Evolutionary conservation across 352 stramenopile species (phyloP).

Genomic region (Phytopythium montanum): DNA sequence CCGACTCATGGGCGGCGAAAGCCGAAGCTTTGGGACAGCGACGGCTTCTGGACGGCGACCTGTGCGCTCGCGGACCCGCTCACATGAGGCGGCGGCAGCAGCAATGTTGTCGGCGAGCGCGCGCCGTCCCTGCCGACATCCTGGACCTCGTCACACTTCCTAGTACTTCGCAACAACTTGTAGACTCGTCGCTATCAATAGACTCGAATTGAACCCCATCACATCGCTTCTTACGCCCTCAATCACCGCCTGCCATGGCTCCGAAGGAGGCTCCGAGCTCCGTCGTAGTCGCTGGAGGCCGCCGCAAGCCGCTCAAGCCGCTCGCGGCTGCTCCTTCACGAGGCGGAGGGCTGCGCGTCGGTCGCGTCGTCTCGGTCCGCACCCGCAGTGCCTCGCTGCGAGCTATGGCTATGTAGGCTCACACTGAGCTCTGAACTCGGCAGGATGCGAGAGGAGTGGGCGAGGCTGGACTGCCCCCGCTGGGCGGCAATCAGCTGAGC

Average conservation of each 20-base stretch:
- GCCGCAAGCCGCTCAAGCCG: slow-evolving; percentile 6
- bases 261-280: background rate
- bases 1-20: slow-evolving; percentile 66
- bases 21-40: slow-evolving; percentile 89
- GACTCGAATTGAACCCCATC: too few relatives aligned
- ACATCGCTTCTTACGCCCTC: background rate
- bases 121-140: slow-evolving; percentile 27
- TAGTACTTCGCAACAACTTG: background rate
- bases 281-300: background rate
- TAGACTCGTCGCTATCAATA: too few relatives aligned
- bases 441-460: slow-evolving; percentile 30
- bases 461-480: background rate
- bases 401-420: background rate
- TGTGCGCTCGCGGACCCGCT: slow-evolving; percentile 32
- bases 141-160: background rate
- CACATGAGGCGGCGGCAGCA: slow-evolving; percentile 41
- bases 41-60: slow-evolving; percentile 12
- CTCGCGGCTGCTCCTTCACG: slow-evolving; percentile 8
- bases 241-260: background rate
- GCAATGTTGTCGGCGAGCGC: slow-evolving; percentile 56
- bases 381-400: background rate
- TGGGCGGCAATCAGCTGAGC: slow-evolving; percentile 16
- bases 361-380: slow-evolving; percentile 49
- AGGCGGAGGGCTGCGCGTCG: slow-evolving; percentile 41
- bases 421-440: background rate